Conservation (phyloP, 2,329 filamentous ascomycete genomes). For the Mycosphaerella sp. region DNA sequence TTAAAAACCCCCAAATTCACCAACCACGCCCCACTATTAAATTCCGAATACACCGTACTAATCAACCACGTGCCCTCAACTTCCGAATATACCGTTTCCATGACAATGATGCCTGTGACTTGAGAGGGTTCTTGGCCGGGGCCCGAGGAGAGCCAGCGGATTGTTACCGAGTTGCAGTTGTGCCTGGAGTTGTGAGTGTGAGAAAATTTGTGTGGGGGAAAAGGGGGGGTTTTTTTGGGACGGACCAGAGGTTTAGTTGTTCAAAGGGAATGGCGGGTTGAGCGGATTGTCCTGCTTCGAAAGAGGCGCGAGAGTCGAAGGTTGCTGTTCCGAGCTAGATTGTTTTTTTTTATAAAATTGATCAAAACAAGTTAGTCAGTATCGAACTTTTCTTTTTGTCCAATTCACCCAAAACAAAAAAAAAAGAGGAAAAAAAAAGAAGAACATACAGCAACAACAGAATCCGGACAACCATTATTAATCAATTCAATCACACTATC, state of each 20-base stretch:
- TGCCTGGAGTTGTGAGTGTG: constrained; percentile 14
- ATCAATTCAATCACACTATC: constrained; percentile 34
- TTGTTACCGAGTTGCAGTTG: constrained; percentile 29
- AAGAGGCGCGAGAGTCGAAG: constrained; percentile 25
- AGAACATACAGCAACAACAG: constrained; percentile 21
- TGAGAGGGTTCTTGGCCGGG: constrained; percentile 19
- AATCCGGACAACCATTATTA: constrained; percentile 28
- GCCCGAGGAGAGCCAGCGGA: constrained; percentile 28
- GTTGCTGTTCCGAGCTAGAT: constrained; percentile 26
- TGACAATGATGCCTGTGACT: constrained; percentile 30
- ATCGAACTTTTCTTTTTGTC: too few relatives aligned
- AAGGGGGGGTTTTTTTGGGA: background rate
- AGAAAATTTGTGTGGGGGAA: background rate
- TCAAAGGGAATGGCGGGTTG: constrained; percentile 30
- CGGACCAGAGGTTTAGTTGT: constrained; percentile 28
- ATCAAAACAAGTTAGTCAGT: too few relatives aligned
- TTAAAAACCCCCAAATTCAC: constrained; percentile 29
- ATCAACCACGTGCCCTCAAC: constrained; percentile 26
- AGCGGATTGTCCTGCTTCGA: constrained; percentile 25
- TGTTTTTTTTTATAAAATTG: too few relatives aligned
- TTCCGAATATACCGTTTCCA: constrained; percentile 22
- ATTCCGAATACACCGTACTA: constrained; percentile 32
- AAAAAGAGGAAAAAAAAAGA: background rate
- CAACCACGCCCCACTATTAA: constrained; percentile 34
- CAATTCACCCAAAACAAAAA: too few relatives aligned